Conservation (phyloP, 768 basidiomycete species). For the Boletus rex-veris region DNA sequence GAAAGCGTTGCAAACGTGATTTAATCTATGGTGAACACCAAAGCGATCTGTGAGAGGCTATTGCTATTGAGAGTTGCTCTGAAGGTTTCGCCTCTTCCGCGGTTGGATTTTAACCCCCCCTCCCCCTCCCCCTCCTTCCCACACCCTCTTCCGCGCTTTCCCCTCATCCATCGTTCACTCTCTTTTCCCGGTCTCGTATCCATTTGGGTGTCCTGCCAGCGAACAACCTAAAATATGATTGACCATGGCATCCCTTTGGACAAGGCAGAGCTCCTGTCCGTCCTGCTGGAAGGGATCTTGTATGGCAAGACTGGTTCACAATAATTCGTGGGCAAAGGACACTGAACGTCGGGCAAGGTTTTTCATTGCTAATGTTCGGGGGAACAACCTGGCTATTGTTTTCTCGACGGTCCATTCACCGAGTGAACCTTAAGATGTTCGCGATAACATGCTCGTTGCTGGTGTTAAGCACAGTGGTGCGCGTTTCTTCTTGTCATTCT, state of each 20-base stretch:
- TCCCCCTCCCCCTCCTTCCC: too few species aligned
- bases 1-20: too few species aligned
- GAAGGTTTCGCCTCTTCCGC: too few species aligned
- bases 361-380: conserved; percentile 34
- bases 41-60: neutral
- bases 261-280: conserved; percentile 2
- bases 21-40: too few species aligned
- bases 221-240: neutral
- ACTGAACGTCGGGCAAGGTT: conserved; percentile 16
- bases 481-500: neutral
- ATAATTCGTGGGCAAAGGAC: neutral
- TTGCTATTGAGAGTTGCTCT: too few species aligned
- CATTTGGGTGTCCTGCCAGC: neutral
- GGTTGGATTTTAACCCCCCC: too few species aligned
- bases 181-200: neutral
- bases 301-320: conserved; percentile 5
- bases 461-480: conserved; percentile 24
- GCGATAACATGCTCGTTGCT: conserved; percentile 20
- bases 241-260: neutral
- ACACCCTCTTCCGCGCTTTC: neutral
- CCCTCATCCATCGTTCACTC: neutral
- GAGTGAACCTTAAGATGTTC: conserved; percentile 20
- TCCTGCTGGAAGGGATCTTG: conserved; percentile 10
- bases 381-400: conserved; percentile 25
- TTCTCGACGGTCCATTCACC: neutral